phyloP scores from a whole-genome alignment of 1,284 basidiomycete species.

The Pseudozyma hubeiensis region DNA sequence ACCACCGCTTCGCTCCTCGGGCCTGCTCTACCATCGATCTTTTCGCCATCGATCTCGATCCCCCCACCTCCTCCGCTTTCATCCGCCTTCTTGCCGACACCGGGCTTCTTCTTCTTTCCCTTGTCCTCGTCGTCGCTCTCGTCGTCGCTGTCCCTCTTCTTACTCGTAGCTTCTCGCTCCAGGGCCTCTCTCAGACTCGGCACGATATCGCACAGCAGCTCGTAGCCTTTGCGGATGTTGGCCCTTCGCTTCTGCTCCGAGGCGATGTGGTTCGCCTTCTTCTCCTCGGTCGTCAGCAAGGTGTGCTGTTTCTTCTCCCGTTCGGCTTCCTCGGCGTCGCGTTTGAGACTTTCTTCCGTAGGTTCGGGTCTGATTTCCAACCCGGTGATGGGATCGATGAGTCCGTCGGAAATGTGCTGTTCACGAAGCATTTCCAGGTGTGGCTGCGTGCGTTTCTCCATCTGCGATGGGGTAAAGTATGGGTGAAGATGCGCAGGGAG shows the following conservation, averaged over 20 bases:
- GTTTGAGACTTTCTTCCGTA: conserved; percentile 34
- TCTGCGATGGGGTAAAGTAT: conserved; percentile 21
- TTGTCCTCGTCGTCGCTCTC: conserved; percentile 21
- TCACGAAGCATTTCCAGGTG: conserved; percentile 44
- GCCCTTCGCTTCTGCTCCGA: conserved; percentile 90
- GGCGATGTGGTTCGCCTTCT: conserved; percentile 91
- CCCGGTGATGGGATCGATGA: conserved; percentile 31
- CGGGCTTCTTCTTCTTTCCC: conserved; percentile 25
- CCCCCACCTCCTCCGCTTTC: conserved; percentile 11
- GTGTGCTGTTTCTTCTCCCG: conserved; percentile 70
- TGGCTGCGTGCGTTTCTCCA: conserved; percentile 54
- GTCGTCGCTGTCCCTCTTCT: conserved; percentile 8
- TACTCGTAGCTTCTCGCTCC: conserved; percentile 44
- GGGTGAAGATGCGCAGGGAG: conserved; percentile 23
- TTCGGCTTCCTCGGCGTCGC: conserved; percentile 36
- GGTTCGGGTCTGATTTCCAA: conserved; percentile 39
- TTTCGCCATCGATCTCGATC: conserved; percentile 50
- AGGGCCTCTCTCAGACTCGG: conserved; percentile 75
- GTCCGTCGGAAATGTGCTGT: conserved; percentile 41
- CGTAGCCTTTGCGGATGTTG: conserved; percentile 87
- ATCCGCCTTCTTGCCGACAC: conserved; percentile 16
- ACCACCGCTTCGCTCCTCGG: conserved; percentile 57
- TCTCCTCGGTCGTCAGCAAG: conserved; percentile 83
- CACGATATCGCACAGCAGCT: conserved; percentile 80
- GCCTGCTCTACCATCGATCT: conserved; percentile 54